phyloP scores from a whole-genome alignment of 805 yeast genomes.

The Spathaspora girioi region DNA sequence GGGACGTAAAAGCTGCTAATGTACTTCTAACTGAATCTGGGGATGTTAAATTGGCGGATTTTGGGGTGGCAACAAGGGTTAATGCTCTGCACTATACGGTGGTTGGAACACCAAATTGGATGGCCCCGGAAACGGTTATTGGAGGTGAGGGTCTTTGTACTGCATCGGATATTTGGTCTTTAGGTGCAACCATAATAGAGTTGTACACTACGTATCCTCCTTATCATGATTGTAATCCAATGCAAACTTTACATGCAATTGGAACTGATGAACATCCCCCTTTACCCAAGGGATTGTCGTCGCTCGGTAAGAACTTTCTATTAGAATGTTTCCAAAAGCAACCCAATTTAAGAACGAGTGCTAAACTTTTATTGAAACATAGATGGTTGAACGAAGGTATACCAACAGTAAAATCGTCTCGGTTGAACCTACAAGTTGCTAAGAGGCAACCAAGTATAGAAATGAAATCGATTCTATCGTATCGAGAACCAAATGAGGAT shows the following conservation, averaged over 20 bases:
- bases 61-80: slow-evolving; percentile 84
- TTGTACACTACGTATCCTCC: slow-evolving; percentile 86
- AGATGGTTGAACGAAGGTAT: slow-evolving; percentile 48
- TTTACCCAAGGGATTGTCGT: slow-evolving; percentile 51
- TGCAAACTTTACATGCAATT: slow-evolving; percentile 81
- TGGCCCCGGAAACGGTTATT: slow-evolving; percentile 94
- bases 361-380: slow-evolving; percentile 53
- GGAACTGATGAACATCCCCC: slow-evolving; percentile 73
- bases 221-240: slow-evolving; percentile 67
- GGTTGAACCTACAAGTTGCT: not conserved
- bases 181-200: slow-evolving; percentile 94
- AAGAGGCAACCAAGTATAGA: slow-evolving; percentile 7
- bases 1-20: slow-evolving; percentile 95
- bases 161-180: slow-evolving; percentile 88
- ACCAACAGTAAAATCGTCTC: slow-evolving; percentile 2
- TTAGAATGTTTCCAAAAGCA: slow-evolving; percentile 69
- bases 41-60: slow-evolving; percentile 84
- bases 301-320: slow-evolving; percentile 52
- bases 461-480: slow-evolving; percentile 20
- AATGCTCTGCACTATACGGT: slow-evolving; percentile 39
- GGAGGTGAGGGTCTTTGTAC: slow-evolving; percentile 79
- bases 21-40: slow-evolving; percentile 64
- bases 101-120: slow-evolving; percentile 94
- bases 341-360: slow-evolving; percentile 55
- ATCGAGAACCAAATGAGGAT: slow-evolving; percentile 27